These are phyloP conservation scores for Chionographis japonica DNA, from an alignment of 106 monocot genomes.

Conservation along the genomic window DNA sequence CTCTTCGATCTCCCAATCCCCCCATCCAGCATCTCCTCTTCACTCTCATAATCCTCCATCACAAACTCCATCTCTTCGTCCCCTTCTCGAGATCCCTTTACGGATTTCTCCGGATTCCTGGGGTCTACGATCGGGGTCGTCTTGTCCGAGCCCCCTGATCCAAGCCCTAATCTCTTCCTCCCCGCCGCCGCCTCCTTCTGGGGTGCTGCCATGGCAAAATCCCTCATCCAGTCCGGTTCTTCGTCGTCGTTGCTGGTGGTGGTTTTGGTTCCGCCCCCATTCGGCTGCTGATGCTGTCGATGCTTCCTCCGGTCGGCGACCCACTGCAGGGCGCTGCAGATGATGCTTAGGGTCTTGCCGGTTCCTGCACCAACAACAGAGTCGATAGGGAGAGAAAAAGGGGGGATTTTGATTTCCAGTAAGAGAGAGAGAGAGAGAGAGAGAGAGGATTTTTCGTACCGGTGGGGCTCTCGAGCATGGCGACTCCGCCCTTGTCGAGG, in stretches of 20 bases:
- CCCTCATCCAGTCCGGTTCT: conserved; percentile 93
- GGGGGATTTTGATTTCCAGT: no score
- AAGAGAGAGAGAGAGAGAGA: not conserved
- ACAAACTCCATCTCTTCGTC: conserved; percentile 61
- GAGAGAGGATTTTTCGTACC: conserved; percentile 20
- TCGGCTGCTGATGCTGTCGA: not conserved
- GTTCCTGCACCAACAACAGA: conserved; percentile 41
- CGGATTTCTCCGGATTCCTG: conserved; percentile 1
- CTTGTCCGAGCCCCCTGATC: conserved; percentile 8
- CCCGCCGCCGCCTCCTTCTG: conserved; percentile 3
- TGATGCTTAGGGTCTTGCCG: conserved; percentile 94
- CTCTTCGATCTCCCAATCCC: conserved; percentile 37
- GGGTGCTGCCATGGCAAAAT: conserved; percentile 36
- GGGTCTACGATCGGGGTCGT: conserved; percentile 4
- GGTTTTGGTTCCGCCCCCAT: not conserved
- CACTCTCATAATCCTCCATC: conserved; percentile 89
- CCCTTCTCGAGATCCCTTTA: not conserved
- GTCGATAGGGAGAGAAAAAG: not conserved
- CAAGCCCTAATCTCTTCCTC: conserved; percentile 12
- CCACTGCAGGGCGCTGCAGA: conserved; percentile 97
- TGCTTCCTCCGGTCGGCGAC: conserved; percentile 48
- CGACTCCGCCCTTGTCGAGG: conserved; percentile 68
- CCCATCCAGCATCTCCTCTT: conserved; percentile 25
- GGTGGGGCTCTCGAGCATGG: conserved; percentile 97
- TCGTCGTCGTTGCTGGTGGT: conserved; percentile 26